Evolutionary conservation across 179 eudicot species (phyloP), one percentile per base, ranked within the genome.

Genomic region (Pouteria campechiana): DNA sequence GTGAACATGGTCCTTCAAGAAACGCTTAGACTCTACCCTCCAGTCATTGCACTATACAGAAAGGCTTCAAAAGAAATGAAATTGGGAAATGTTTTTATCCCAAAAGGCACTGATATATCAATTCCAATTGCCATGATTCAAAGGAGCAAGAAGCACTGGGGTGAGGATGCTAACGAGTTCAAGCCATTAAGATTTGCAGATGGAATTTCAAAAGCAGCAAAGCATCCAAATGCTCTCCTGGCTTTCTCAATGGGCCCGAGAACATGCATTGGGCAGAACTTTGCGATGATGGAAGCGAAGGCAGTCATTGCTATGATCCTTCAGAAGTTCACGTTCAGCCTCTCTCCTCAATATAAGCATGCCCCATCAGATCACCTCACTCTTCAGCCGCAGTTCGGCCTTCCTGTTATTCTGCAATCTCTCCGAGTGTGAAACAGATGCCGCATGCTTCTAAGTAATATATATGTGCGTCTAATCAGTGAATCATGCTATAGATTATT

Each of bases 211-310:
- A 60, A 67, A 46, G 76, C 73, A 14, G 50, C 74, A 7, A 63
- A 40, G 17, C 63, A 60, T 6, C 55, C 39, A 3, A n/a, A 37
- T n/a, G 28, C 74, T 1, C 71, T 55, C 37, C 50, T 71, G 35
- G 78, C 83, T 6, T 79, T 79, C 22, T 44, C 65, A 5, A 48
- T 67, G 54, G 85, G 85, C 0, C 85, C 85, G 0, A 30, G 76
- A 24, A 60, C 68, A 14, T 76, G 89, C 30, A 45, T 76, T 2
- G 84, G 81, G 19, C 59, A 63, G 21, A 67, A 72, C 37, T 60
- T 74, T 21, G 74, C 70, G 0, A 37, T 78, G 41, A 17, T 49
- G 2, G 78, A 78, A 48, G 73, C 68, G 8, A 79, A 66, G 32
- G 29, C 63, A 44, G 76, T 60, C 0, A 1, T 69, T 28, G 25